These are phyloP conservation scores for Trichoderma atroviride DNA, from an alignment of 2,329 filamentous ascomycete genomes.

Conservation along the genomic window DNA sequence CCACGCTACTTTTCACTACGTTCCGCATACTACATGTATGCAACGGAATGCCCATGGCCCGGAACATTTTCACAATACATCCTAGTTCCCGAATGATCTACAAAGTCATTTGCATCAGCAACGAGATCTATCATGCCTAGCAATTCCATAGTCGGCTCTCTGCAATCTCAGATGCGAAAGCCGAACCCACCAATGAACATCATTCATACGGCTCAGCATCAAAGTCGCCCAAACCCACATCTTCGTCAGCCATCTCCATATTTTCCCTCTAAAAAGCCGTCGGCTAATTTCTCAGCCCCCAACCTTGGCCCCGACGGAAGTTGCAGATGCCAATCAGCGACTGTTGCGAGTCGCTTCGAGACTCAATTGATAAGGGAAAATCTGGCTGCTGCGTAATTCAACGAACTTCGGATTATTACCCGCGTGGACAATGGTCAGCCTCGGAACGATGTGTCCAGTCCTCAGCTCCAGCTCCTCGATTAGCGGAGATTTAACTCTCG, in stretches of 20 bases:
- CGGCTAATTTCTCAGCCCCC: conserved; percentile 5
- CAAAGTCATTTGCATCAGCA: too few species aligned
- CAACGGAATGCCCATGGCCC: not conserved
- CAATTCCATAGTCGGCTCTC: not conserved
- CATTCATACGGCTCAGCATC: not conserved
- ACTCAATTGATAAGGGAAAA: not conserved
- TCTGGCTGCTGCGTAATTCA: not conserved
- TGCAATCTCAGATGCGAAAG: not conserved
- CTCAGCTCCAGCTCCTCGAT: conserved; percentile 17
- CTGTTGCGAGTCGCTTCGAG: not conserved
- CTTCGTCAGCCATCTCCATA: not conserved
- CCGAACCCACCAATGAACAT: not conserved
- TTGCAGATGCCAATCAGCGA: conserved; percentile 12
- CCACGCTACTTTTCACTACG: too few species aligned
- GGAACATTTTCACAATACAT: not conserved
- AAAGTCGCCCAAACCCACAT: not conserved
- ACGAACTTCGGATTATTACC: conserved; percentile 10
- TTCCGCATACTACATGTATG: not conserved
- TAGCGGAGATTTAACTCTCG: conserved; percentile 8
- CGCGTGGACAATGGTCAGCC: conserved; percentile 14
- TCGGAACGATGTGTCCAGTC: conserved; percentile 10
- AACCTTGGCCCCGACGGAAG: conserved; percentile 4
- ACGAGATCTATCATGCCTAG: not conserved
- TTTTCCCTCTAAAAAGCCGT: conserved; percentile 1
- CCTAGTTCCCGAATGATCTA: not conserved